Percentiles rank a stretch among this genome's conserved stretches.
Conservation (phyloP, 1,284 basidiomycete species). For the Leccinum holopus region DNA sequence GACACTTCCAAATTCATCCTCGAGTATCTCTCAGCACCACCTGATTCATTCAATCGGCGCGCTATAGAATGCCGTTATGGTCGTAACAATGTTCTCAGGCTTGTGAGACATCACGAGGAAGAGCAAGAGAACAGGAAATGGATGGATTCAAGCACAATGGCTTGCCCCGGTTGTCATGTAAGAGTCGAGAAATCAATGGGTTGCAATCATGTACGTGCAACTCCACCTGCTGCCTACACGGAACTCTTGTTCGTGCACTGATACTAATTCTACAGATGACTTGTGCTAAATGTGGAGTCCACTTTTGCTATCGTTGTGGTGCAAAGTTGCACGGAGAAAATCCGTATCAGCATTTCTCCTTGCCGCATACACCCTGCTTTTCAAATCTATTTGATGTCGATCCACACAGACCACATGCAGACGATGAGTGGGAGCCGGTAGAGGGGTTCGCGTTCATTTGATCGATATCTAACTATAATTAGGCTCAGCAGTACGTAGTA, state of each 20-base stretch:
- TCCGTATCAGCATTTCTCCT: slow-evolving; percentile 73
- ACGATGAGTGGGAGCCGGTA: slow-evolving; percentile 52
- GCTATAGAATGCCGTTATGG: slow-evolving; percentile 65
- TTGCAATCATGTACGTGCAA: slow-evolving; percentile 68
- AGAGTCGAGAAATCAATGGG: slow-evolving; percentile 73
- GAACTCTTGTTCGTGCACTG: background rate
- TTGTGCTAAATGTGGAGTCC: slow-evolving; percentile 62
- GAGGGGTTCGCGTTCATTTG: slow-evolving; percentile 42
- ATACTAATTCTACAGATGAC: slow-evolving; percentile 54
- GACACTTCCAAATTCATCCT: slow-evolving; percentile 58
- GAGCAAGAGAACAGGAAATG: slow-evolving; percentile 66
- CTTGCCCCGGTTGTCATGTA: slow-evolving; percentile 69
- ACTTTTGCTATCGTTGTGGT: slow-evolving; percentile 81
- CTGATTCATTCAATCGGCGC: slow-evolving; percentile 47
- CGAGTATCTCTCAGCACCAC: slow-evolving; percentile 58
- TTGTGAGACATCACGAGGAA: slow-evolving; percentile 62
- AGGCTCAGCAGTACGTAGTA: background rate
- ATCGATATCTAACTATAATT: background rate
- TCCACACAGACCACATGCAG: slow-evolving; percentile 39
- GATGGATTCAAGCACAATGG: slow-evolving; percentile 59
- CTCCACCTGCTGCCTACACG: background rate
- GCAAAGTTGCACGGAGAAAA: slow-evolving; percentile 45
- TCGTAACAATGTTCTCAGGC: slow-evolving; percentile 48
- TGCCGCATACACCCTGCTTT: slow-evolving; percentile 54
- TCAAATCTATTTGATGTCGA: slow-evolving; percentile 64